Evolutionary conservation across 352 stramenopile genomes (phyloP), one percentile per base, ranked within the genome.

Genomic region (Pythium dissotocum): DNA sequence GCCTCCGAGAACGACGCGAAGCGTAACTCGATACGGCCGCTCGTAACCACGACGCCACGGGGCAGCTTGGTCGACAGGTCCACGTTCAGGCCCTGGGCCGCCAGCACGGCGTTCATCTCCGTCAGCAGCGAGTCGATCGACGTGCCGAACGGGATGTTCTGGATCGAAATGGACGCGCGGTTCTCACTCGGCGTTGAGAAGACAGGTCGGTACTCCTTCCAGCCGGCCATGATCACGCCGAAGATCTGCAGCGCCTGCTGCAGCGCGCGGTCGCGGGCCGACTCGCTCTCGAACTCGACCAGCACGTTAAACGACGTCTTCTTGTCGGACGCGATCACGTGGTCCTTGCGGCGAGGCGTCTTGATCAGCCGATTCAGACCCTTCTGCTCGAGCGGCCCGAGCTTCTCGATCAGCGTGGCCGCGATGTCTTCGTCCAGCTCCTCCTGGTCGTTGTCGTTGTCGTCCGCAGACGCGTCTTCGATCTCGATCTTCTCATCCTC

Each of bases 171-270:
- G 18, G 80, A 69, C 26, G 72, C 76, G 60, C 85, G 85, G 48
- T 79, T 54, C 14, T 87, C 77, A 30, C 69, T 72, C 0, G 70
- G 52, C 2, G 83, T 85, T 53, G 85, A 82, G 61, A 96, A 96
- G 61, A 93, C 85, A 0, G 88, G 78, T 0, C 88, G 88, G 60
- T 90, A 88, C 72, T 96, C 84, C n/a, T 88, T 90, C 76, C 76
- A 92, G 58, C 85, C 87, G 24, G 59, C 72, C 82, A 96, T 92
- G 85, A 96, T 94, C 24, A 96, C 86, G 30, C 88, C 88, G 63
- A 96, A 96, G 65, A 96, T 96, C 75, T 92, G 85, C 26, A 94
- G 67, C 53, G 88, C 83, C 9, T 83, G 85, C 67, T 91, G 87
- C 53, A 91, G 77, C 38, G 88, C 88, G 6, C 79, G 79, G 5